These are phyloP conservation scores for Neofusicoccum laricinum DNA, from an alignment of 2,329 filamentous ascomycete species.

Conservation along the genomic window DNA sequence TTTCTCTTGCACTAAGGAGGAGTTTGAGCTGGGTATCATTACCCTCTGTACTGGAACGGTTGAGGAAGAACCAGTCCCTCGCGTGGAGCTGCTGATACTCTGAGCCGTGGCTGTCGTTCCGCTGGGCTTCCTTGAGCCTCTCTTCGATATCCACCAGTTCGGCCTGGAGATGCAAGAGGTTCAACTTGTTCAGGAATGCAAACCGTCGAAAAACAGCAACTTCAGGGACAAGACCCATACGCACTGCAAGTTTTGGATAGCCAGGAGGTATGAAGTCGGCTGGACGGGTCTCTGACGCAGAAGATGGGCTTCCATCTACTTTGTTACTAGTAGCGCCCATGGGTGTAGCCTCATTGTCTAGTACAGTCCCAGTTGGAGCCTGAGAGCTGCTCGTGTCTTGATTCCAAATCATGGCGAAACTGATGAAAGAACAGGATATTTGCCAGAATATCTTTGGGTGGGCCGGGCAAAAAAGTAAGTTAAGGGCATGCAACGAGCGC, in stretches of 20 bases:
- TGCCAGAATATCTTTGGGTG: too few relatives aligned
- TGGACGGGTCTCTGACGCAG: background rate
- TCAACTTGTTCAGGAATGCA: background rate
- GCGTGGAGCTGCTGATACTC: background rate
- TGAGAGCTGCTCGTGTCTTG: too few relatives aligned
- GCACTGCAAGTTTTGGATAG: background rate
- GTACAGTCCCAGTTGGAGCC: too few relatives aligned
- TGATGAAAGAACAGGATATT: too few relatives aligned
- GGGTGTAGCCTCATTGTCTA: background rate
- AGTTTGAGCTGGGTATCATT: background rate
- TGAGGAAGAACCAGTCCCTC: background rate
- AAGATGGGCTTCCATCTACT: background rate
- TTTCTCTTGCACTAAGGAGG: background rate
- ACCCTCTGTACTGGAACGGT: background rate
- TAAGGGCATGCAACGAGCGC: too few relatives aligned
- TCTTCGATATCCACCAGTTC: constrained; percentile 7
- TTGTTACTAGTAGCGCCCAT: background rate
- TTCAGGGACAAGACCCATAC: background rate
- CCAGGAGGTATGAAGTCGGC: background rate
- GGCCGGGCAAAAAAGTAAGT: too few relatives aligned
- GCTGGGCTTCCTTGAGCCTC: background rate
- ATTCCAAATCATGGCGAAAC: too few relatives aligned
- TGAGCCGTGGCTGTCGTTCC: background rate
- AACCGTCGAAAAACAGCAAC: constrained; percentile 2
- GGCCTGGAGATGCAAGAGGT: background rate